Base-by-base conservation (phyloP, 192 early-diverging fungal genomes). In the Podila verticillata region DNA sequence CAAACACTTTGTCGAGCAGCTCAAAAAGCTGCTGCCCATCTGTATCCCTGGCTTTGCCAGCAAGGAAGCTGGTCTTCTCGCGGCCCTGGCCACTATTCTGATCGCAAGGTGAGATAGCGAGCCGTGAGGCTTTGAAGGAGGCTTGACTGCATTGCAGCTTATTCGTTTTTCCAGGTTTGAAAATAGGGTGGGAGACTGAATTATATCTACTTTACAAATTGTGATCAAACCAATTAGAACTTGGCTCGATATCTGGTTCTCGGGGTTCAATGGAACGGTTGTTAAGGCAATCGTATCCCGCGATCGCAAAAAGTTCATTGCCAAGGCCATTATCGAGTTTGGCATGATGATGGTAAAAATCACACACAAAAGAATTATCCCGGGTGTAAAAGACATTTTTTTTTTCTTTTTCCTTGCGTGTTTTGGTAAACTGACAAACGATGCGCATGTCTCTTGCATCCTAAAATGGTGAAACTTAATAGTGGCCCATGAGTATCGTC, bases 281-380 rank as follows among this genome's bases (percentile, higher is more conserved):
- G 94, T 95, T 69, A 93, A 92, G 61, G 87, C 94, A 1, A 88
- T 95, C 66, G 89, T 91, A 28, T 92, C 91, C n/a, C 84, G 91
- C 32, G 81, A 91, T 62, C 84, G 85, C 26, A 84, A 87, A 57
- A 68, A 79, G 59, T 92, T 92, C 63, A 89, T 89, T 65, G 85
- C 88, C 30, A 85, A 86, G 34, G 88, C 86, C 19, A 84, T 90
- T 30, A 65, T 90, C 24, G 89, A 90, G 79, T 92, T 91, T 87
- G 93, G 88, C 3, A 69, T 87, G 24, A 90, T 90, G 89, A 88
- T 90, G 87, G 85, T 88, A 54, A 49, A 49, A 49, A 49, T 35
- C 9, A 44, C 39, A 17, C 6, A 15, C 39, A n/a, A n/a, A n/a
- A n/a, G n/a, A n/a, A n/a, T n/a, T n/a, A 15, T 44, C 39, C 7